Base-by-base conservation (phyloP, 1,139 yeast species). In the Candida pseudoviswanathii region DNA sequence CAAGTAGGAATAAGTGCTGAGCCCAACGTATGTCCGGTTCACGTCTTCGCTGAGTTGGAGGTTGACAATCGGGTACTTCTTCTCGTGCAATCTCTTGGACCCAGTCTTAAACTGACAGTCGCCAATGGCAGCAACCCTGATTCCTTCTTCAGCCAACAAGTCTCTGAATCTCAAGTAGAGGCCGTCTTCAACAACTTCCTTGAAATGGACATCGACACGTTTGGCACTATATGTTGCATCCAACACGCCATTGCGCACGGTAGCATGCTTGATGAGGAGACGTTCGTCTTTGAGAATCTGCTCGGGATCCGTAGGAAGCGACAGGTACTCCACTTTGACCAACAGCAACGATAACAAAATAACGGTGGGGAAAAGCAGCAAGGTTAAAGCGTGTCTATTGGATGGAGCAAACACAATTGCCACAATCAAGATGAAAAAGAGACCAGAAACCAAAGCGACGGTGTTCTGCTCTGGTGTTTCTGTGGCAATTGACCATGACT, bases 151-250 rank as follows among this genome's bases (percentile, higher is more conserved):
- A 5, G 24, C 21, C n/a, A 37, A 37, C 26, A 37, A 37, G 26
- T 25, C 41, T 25, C 31, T 25, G 2, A n/a, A 4, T 37, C 26
- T 37, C 11, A 37, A 25, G 31, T 37, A 25, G 25, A 24, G 5
- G 4, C 41, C 41, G 16, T 37, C 41, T n/a, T 37, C 41, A 4
- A 25, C 22, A 25, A 37, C 11, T 37, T 37, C 41, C 11, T 25
- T 37, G 21, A 37, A 37, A 37, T 25, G n/a, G 8, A 37, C 31
- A 37, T 37, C 29, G 5, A 37, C 41, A n/a, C 41, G n/a, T 37
- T 25, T 37, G 21, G 41, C 26, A 25, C 31, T 37, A 10, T 37
- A 37, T 3, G n/a, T 10, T 10, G 41, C 41, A 24, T 37, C 30
- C 30, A 37, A 37, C 11, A 37, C 27, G 22, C 41, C 41, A 37